Conservation (phyloP, 768 basidiomycete genomes). For the Pisolithus albus region DNA sequence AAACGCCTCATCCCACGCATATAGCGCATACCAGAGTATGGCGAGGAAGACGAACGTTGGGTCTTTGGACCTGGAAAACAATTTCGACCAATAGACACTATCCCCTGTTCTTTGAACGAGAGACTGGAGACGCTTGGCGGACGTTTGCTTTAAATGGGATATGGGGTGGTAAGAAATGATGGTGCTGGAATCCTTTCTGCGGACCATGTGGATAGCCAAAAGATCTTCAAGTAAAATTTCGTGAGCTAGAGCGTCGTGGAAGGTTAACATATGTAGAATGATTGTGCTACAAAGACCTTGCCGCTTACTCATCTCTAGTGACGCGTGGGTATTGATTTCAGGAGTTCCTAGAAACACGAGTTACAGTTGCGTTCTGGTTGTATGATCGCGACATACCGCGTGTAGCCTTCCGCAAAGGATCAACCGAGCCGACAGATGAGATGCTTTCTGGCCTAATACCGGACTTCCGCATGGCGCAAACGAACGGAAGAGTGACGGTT, state of each 20-base stretch:
- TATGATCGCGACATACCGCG: background rate
- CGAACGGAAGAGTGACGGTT: conserved; percentile 37
- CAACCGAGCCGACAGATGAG: background rate
- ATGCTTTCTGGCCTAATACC: conserved; percentile 14
- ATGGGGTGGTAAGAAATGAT: conserved; percentile 33
- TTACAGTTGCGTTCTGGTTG: background rate
- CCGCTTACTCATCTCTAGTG: conserved; percentile 20
- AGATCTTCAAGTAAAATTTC: conserved; percentile 29
- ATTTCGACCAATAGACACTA: conserved; percentile 32
- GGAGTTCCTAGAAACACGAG: conserved; percentile 3
- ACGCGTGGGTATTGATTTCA: conserved; percentile 30
- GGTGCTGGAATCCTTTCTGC: conserved; percentile 16
- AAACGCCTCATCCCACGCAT: conserved; percentile 56
- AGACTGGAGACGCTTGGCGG: conserved; percentile 22
- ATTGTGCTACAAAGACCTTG: background rate
- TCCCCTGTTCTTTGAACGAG: conserved; percentile 28
- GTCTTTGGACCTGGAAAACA: conserved; percentile 26
- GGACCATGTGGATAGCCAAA: conserved; percentile 35
- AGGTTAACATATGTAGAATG: background rate
- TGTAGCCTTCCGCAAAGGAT: background rate
- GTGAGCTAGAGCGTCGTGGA: conserved; percentile 5
- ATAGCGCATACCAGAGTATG: conserved; percentile 52
- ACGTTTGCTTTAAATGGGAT: conserved; percentile 20
- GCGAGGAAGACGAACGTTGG: conserved; percentile 31
- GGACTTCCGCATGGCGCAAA: conserved; percentile 34